A percentile compares a stretch with the other conserved stretches of the same genome.
Conservation (phyloP, 805 yeast genomes). For the Kuraishia ogatae region DNA sequence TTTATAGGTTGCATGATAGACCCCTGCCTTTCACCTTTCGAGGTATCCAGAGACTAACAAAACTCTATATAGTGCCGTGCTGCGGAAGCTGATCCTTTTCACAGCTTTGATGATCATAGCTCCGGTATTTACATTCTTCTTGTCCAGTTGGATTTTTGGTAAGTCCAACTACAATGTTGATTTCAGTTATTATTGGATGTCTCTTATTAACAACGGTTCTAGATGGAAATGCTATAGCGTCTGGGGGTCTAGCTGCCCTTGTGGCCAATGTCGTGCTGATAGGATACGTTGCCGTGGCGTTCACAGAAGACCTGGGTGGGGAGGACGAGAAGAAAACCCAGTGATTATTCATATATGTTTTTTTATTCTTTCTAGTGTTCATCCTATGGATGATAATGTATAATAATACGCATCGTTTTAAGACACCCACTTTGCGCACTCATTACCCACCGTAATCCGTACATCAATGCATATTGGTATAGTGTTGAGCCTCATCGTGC, state of each 20-base stretch:
- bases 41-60: conserved; percentile 1
- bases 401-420: background rate
- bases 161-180: conserved; percentile 2
- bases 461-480: background rate
- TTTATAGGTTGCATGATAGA: no score
- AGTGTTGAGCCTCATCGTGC: background rate
- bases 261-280: conserved; percentile 68
- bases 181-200: background rate
- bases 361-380: background rate
- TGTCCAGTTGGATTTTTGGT: conserved; percentile 32
- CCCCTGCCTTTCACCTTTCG: background rate
- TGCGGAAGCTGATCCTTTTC: conserved; percentile 61
- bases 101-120: conserved; percentile 69
- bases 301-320: conserved; percentile 43
- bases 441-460: background rate
- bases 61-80: conserved; percentile 41
- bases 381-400: background rate
- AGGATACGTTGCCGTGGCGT: conserved; percentile 67
- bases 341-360: background rate
- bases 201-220: background rate
- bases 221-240: conserved; percentile 46
- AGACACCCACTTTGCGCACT: background rate
- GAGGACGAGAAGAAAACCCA: conserved; percentile 1
- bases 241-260: conserved; percentile 77
- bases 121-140: conserved; percentile 59